phyloP scores from a whole-genome alignment of 768 basidiomycete genomes.

The Termitomyces sp. region DNA sequence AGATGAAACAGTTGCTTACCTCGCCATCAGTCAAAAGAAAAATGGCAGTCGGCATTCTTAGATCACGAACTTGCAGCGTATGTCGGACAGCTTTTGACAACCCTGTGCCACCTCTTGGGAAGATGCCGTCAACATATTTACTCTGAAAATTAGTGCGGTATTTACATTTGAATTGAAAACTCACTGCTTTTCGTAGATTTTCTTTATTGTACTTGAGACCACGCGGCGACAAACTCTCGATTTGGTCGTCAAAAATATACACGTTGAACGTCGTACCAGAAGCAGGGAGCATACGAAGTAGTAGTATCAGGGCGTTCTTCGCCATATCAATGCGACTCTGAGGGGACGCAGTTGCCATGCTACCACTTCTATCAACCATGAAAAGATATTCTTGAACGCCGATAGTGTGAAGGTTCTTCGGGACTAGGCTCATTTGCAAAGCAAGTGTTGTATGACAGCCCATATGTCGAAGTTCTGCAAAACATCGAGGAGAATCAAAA shows the following conservation, averaged over 20 bases:
- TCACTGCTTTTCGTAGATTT: constrained; percentile 31
- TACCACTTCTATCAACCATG: constrained; percentile 52
- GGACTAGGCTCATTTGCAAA: constrained; percentile 51
- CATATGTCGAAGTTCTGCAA: constrained; percentile 38
- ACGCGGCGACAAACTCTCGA: constrained; percentile 26
- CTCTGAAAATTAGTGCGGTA: constrained; percentile 23
- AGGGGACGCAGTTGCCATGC: constrained; percentile 34
- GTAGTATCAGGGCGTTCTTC: constrained; percentile 37
- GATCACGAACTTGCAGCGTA: constrained; percentile 29
- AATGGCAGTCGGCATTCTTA: constrained; percentile 35
- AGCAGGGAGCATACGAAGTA: constrained; percentile 45
- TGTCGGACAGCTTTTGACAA: constrained; percentile 33
- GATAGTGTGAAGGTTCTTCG: constrained; percentile 39
- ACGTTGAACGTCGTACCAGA: constrained; percentile 47
- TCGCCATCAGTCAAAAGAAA: constrained; percentile 60
- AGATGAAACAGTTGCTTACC: constrained; percentile 17
- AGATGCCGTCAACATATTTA: constrained; percentile 31
- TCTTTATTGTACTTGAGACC: constrained; percentile 28
- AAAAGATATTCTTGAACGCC: constrained; percentile 54
- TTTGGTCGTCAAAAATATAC: constrained; percentile 40
- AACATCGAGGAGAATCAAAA: constrained; percentile 50
- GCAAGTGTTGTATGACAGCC: constrained; percentile 30
- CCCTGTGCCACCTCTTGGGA: constrained; percentile 49
- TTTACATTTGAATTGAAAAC: constrained; percentile 8
- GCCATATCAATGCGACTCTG: constrained; percentile 36